These are phyloP conservation scores for Psilocybe subaeruginosa DNA, from an alignment of 768 basidiomycete species.

Conservation along the genomic window DNA sequence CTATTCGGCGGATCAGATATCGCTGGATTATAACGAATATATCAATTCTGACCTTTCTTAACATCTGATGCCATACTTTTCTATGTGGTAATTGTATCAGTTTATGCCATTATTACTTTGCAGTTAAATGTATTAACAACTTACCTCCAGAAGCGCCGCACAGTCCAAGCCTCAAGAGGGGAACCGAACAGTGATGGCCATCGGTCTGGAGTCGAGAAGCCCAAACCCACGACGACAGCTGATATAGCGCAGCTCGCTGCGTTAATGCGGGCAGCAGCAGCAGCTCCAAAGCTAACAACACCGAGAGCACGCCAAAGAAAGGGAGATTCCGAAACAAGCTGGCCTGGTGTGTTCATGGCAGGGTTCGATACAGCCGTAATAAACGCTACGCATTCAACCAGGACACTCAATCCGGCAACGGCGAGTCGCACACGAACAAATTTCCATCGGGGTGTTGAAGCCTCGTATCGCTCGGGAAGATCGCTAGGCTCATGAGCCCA, in stretches of 20 bases:
- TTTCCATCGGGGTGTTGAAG: conserved; percentile 17
- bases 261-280: conserved; percentile 21
- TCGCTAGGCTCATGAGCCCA: conserved; percentile 33
- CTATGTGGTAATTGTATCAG: not conserved
- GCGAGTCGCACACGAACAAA: conserved; percentile 26
- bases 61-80: conserved; percentile 23
- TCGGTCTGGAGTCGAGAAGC: conserved; percentile 24
- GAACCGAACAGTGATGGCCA: conserved; percentile 29
- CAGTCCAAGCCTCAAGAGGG: conserved; percentile 20
- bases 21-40: not conserved
- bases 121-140: not conserved
- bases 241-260: conserved; percentile 18
- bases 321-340: conserved; percentile 15
- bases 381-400: conserved; percentile 7
- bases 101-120: not conserved
- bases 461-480: conserved; percentile 22
- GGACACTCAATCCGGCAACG: conserved; percentile 9
- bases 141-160: conserved; percentile 28
- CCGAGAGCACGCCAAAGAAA: conserved; percentile 16
- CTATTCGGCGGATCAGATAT: not conserved
- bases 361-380: conserved; percentile 19
- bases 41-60: conserved; percentile 21
- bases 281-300: conserved; percentile 19
- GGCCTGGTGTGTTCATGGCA: conserved; percentile 9
- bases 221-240: conserved; percentile 16